Percentiles rank a stretch among this genome's conserved stretches.
Conservation (phyloP, 139 green algal genomes). For the Picochlorum costavermella region DNA sequence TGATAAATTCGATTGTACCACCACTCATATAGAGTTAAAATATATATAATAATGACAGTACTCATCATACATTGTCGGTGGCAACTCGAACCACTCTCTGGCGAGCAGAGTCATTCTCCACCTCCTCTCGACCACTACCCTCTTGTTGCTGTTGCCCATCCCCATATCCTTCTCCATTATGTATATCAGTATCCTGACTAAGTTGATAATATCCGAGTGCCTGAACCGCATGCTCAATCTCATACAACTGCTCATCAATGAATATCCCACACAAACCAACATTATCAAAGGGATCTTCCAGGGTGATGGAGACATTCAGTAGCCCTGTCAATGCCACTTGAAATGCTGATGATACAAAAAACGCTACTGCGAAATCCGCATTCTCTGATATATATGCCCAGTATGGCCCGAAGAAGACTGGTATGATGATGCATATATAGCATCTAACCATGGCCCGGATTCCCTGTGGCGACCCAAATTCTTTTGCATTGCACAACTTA, state of each 20-base stretch:
- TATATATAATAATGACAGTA: no score
- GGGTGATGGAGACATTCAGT: constrained; percentile 33
- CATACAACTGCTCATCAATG: constrained; percentile 37
- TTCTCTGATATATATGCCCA: constrained; percentile 25
- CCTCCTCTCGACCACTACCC: no score
- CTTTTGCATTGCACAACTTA: constrained; percentile 43
- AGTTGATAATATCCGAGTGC: not conserved
- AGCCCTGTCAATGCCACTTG: constrained; percentile 33
- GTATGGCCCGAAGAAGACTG: constrained; percentile 53
- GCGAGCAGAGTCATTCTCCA: no score
- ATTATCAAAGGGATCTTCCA: constrained; percentile 61
- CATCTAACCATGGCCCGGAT: constrained; percentile 22
- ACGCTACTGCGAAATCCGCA: constrained; percentile 34
- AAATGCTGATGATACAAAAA: constrained; percentile 38
- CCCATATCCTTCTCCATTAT: no score
- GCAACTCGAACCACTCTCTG: no score
- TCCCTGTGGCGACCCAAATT: constrained; percentile 41
- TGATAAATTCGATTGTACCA: no score
- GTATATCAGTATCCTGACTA: no score
- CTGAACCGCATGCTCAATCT: constrained; percentile 34
- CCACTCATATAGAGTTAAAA: no score
- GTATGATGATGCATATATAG: constrained; percentile 41
- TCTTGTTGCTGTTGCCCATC: no score
- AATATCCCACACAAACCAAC: constrained; percentile 48
- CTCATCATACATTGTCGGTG: no score